Percentiles rank a stretch among this genome's conserved stretches.
phyloP scores from a whole-genome alignment of 2,329 filamentous ascomycete genomes.

The Karstenula rhodostoma region DNA sequence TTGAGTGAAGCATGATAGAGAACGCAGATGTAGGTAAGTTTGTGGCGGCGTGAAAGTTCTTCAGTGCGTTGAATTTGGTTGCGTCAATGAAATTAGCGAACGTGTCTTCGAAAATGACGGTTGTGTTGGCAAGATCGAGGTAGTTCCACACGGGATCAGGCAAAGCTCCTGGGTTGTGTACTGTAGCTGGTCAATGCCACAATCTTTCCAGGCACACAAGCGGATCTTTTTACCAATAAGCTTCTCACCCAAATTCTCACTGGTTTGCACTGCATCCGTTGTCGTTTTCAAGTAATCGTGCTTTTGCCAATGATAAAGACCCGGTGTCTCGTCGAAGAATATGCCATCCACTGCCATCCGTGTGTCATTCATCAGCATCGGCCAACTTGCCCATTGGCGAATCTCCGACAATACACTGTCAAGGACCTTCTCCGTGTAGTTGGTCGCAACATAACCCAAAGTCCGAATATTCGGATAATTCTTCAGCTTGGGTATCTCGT shows the following conservation, averaged over 20 bases:
- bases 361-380: conserved; percentile 37
- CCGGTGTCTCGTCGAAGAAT: conserved; percentile 55
- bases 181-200: background rate
- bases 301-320: conserved; percentile 28
- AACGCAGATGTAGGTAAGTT: conserved; percentile 22
- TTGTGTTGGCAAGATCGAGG: conserved; percentile 32
- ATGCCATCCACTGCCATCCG: conserved; percentile 57
- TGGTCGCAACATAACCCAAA: conserved; percentile 60
- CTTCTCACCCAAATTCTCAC: conserved; percentile 24
- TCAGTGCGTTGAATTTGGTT: conserved; percentile 26
- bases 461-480: conserved; percentile 57
- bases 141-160: conserved; percentile 31
- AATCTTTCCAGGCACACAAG: background rate
- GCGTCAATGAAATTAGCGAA: conserved; percentile 27
- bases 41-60: conserved; percentile 17
- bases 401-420: conserved; percentile 49
- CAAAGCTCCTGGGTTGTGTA: conserved; percentile 30
- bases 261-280: conserved; percentile 18
- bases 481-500: conserved; percentile 51
- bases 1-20: conserved; percentile 28
- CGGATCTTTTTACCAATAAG: conserved; percentile 21
- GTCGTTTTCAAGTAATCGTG: conserved; percentile 27
- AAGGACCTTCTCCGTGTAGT: conserved; percentile 50
- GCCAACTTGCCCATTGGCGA: conserved; percentile 56
- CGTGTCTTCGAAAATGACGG: conserved; percentile 35